Conservation (phyloP, 768 basidiomycete species). For the Sporobolomyces roseus region DNA sequence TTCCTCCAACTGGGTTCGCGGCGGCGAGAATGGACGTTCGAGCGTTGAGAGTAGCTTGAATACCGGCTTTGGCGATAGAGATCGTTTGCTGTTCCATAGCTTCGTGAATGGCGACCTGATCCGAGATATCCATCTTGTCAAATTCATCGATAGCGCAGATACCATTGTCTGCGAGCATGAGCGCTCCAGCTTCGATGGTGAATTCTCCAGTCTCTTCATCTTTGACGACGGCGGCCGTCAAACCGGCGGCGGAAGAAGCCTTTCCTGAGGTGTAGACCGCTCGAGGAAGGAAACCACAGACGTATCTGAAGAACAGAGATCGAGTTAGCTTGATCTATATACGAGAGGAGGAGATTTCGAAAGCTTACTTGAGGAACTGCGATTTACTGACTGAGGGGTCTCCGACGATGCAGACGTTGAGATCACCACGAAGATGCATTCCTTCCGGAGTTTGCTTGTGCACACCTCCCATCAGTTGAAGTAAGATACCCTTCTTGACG, state of each 20-base stretch:
- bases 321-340: background rate
- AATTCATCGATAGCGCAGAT: slow-evolving; percentile 99
- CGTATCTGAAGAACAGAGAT: slow-evolving; percentile 64
- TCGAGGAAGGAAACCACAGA: slow-evolving; percentile 94
- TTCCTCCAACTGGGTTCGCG: slow-evolving; percentile 93
- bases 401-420: slow-evolving; percentile 96
- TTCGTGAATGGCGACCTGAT: slow-evolving; percentile 99
- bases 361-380: slow-evolving; percentile 86
- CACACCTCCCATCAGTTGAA: slow-evolving; percentile 97
- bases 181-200: slow-evolving; percentile 96
- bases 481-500: slow-evolving; percentile 91
- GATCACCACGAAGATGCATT: slow-evolving; percentile 95
- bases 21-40: slow-evolving; percentile 96
- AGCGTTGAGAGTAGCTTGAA: slow-evolving; percentile 96
- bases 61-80: slow-evolving; percentile 97
- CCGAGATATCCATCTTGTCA: slow-evolving; percentile 99
- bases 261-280: slow-evolving; percentile 99
- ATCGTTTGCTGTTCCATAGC: slow-evolving; percentile 99
- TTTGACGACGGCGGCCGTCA: slow-evolving; percentile 95
- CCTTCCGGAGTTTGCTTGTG: slow-evolving; percentile 95
- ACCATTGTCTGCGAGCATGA: slow-evolving; percentile 99
- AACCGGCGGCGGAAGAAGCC: slow-evolving; percentile 95
- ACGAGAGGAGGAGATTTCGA: slow-evolving; percentile 12
- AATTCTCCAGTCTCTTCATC: slow-evolving; percentile 99
- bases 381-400: slow-evolving; percentile 98